These are phyloP conservation scores for Helotiales sp. DNA, from an alignment of 2,329 filamentous ascomycete species.

Conservation along the genomic window DNA sequence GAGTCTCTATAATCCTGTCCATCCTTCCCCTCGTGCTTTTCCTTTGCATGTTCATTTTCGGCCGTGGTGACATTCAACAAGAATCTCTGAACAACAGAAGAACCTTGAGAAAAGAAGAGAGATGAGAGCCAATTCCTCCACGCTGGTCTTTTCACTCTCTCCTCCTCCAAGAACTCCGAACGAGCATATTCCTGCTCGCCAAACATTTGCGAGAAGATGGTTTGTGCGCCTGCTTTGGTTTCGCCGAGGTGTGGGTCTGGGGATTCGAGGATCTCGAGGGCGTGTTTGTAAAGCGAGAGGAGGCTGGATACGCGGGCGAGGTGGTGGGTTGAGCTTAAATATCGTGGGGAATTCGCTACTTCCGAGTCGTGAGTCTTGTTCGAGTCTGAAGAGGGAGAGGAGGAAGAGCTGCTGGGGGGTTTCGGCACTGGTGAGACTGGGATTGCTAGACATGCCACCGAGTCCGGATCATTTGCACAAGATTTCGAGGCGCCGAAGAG, in stretches of 20 bases:
- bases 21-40: not conserved
- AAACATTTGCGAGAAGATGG: constrained; percentile 54
- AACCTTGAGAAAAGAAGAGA: constrained; percentile 16
- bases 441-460: constrained; percentile 57
- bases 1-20: constrained; percentile 18
- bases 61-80: too few species aligned
- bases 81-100: too few species aligned
- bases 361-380: constrained; percentile 35
- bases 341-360: constrained; percentile 51
- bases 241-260: constrained; percentile 4
- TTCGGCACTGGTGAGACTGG: constrained; percentile 58
- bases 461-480: constrained; percentile 50
- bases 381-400: constrained; percentile 48
- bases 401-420: too few species aligned
- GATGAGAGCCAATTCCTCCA: constrained; percentile 41
- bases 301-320: constrained; percentile 58
- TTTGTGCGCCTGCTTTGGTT: constrained; percentile 18
- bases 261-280: constrained; percentile 23
- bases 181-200: constrained; percentile 58
- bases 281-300: constrained; percentile 50
- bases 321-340: constrained; percentile 52
- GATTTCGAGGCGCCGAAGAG: constrained; percentile 60
- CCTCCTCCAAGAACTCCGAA: not conserved
- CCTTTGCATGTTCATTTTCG: not conserved
- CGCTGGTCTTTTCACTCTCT: not conserved